Percentiles rank a stretch among this genome's conserved stretches.
Evolutionary conservation across 352 stramenopile species (phyloP).

Genomic region (Phytophthora syringae): DNA sequence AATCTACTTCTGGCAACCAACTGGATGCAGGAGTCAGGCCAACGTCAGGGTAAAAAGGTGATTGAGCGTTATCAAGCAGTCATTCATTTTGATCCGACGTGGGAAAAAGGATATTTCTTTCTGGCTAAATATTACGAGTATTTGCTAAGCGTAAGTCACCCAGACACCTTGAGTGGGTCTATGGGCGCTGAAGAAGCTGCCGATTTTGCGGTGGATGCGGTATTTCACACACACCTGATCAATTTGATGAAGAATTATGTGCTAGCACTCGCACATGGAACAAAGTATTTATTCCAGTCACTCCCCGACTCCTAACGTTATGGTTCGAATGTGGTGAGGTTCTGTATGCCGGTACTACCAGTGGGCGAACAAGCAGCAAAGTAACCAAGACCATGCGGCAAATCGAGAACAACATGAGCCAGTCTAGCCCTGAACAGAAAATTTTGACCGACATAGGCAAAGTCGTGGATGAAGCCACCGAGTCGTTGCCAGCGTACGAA

Average conservation of each 20-base stretch:
- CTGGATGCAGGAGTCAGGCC: conserved; percentile 95
- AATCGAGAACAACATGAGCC: conserved; percentile 62
- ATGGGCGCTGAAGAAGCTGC: conserved; percentile 51
- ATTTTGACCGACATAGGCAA: conserved; percentile 73
- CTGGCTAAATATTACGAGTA: conserved; percentile 94
- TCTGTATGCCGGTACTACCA: conserved; percentile 43
- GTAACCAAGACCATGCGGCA: conserved; percentile 69
- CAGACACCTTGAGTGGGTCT: conserved; percentile 43
- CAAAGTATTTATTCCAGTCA: conserved; percentile 98
- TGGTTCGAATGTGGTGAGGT: conserved; percentile 97
- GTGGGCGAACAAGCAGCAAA: conserved; percentile 42
- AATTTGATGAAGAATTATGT: conserved; percentile 96
- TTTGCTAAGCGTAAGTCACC: conserved; percentile 79
- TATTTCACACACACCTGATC: conserved; percentile 80
- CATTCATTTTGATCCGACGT: conserved; percentile 93
- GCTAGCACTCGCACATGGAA: conserved; percentile 72
- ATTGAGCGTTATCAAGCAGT: conserved; percentile 95
- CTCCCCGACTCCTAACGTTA: conserved; percentile 97
- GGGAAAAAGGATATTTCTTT: conserved; percentile 94
- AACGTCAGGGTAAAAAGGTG: conserved; percentile 94
- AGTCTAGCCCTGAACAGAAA: conserved; percentile 61
- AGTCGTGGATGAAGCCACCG: conserved; percentile 63
- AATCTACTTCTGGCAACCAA: conserved; percentile 94
- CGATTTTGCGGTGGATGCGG: conserved; percentile 52
- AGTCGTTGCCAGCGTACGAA: conserved; percentile 85